Conservation (phyloP, 768 basidiomycete species). For the Collybiopsis luxurians region DNA sequence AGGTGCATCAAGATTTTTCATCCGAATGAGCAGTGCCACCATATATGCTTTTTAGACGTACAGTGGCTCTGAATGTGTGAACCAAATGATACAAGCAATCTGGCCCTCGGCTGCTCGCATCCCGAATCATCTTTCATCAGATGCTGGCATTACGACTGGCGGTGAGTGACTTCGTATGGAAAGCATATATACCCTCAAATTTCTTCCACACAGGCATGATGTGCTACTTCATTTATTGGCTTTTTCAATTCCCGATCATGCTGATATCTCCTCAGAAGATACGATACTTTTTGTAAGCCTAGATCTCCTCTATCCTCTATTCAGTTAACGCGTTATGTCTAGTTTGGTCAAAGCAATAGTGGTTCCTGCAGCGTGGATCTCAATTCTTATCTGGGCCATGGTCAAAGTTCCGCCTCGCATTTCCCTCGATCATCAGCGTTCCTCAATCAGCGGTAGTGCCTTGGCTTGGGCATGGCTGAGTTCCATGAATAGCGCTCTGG, state of each 20-base stretch:
- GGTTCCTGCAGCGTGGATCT: slow-evolving; percentile 63
- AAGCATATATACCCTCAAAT: background rate
- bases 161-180: slow-evolving; percentile 32
- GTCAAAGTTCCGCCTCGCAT: slow-evolving; percentile 60
- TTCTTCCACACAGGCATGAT: slow-evolving; percentile 47
- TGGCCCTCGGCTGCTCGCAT: slow-evolving; percentile 71
- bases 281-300: slow-evolving; percentile 57
- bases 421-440: slow-evolving; percentile 54
- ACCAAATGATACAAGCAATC: slow-evolving; percentile 82
- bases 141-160: slow-evolving; percentile 60
- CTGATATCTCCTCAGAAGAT: slow-evolving; percentile 76
- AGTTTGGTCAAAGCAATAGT: slow-evolving; percentile 58
- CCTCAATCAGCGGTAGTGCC: slow-evolving; percentile 48
- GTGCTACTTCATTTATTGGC: slow-evolving; percentile 77
- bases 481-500: slow-evolving; percentile 74
- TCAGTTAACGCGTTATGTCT: too few relatives aligned
- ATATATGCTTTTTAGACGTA: slow-evolving; percentile 38
- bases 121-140: slow-evolving; percentile 59
- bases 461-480: slow-evolving; percentile 80
- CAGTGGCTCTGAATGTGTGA: slow-evolving; percentile 69
- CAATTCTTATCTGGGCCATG: slow-evolving; percentile 80
- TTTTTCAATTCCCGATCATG: slow-evolving; percentile 74
- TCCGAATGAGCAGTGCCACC: too few relatives aligned
- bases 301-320: background rate
- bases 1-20: slow-evolving; percentile 46